These are phyloP conservation scores for Butyriboletus loyo DNA, from an alignment of 768 basidiomycete genomes.

Conservation along the genomic window DNA sequence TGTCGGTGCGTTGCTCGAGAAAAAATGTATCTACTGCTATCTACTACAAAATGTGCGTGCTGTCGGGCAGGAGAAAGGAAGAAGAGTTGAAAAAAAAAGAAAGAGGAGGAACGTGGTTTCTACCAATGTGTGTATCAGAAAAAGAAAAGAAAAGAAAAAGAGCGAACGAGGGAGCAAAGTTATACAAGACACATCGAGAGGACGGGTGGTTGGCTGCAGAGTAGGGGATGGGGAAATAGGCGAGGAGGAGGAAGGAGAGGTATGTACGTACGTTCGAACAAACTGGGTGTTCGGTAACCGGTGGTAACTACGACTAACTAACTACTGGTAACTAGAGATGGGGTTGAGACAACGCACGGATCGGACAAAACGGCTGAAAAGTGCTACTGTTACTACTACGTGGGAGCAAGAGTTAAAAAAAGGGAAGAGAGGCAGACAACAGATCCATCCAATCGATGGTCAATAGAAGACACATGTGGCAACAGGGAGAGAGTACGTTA, in stretches of 20 bases:
- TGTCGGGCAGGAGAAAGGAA: not conserved
- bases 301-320: conserved; percentile 25
- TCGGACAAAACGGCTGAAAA: conserved; percentile 6
- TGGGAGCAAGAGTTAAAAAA: not conserved
- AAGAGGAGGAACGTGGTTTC: not conserved
- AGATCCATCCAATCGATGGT: conserved; percentile 27
- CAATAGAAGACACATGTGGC: conserved; percentile 18
- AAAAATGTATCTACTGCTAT: conserved; percentile 36
- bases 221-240: not conserved
- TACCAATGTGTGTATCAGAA: not conserved
- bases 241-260: not conserved
- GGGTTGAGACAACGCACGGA: conserved; percentile 23
- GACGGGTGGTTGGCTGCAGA: not conserved
- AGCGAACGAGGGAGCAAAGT: not conserved
- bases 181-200: conserved; percentile 9
- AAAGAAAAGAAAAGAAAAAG: not conserved
- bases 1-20: conserved; percentile 22
- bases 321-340: conserved; percentile 33
- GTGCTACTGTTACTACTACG: conserved; percentile 28
- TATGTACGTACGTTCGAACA: conserved; percentile 14
- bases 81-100: not conserved
- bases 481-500: conserved; percentile 12
- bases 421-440: conserved; percentile 2
- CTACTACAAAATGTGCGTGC: conserved; percentile 32
- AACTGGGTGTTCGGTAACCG: conserved; percentile 37